Evolutionary conservation across 2,329 filamentous ascomycete species (phyloP), one percentile per base, ranked within the genome.

Genomic region (Xylaria sp.): DNA sequence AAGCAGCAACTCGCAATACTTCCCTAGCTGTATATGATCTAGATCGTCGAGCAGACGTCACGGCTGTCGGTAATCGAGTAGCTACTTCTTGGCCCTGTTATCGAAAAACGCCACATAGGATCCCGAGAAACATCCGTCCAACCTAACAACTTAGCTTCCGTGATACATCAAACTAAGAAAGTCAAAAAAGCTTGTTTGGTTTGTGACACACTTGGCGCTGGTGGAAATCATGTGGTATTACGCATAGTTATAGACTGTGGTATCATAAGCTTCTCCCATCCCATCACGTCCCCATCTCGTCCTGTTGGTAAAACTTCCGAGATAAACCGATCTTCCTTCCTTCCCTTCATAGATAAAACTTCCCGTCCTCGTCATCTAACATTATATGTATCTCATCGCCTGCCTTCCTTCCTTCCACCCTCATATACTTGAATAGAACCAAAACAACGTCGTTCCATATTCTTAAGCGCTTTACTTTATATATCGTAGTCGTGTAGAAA

Each of bases 171-270:
- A 40, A 56, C 53, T 56, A 56, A 36, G 10, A 36, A 56, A 38
- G 11, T 56, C n/a, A 56, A 56, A 56, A 51, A n/a, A n/a, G 51
- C 36, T 7, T 36, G 26, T n/a, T 6, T 20, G 9, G 10, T 17
- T 17, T 42, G 17, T 5, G 10, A 51, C 13, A 58, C 40, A 40
- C 20, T 13, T 33, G 23, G 31, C 31, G 23, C 6, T 26, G 2
- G 59, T 59, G 36, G 9, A 67, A 54, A 67, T 67, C 65, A 67
- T 63, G 5, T 63, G 54, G 46, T 67, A 67, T 67, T 67, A 33
- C 33, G 33, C 7, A 33, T 33, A 10, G 33, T 33, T 23, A 67
- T 54, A 23, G 48, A 64, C 23, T 49, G 65, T 67, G 60, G 65
- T 67, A 67, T 64, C 65, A 64, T 67, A 59, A 63, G 46, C 36